Percentiles rank a stretch among this genome's conserved stretches.
Conservation (phyloP, 176 grass and related monocot species). For the Otatea glauca region DNA sequence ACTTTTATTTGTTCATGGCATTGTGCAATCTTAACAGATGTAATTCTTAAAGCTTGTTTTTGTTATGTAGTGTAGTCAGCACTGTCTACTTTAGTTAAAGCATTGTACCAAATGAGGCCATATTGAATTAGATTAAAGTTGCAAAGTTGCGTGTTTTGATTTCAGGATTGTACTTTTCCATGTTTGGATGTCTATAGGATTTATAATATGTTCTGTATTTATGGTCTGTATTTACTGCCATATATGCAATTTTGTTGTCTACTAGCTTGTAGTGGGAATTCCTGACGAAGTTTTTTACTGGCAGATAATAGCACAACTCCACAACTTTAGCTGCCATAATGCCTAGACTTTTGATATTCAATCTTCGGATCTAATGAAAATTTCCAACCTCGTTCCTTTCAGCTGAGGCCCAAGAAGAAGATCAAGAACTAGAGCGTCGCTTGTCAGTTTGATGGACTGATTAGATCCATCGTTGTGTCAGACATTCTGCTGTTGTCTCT, state of each 20-base stretch:
- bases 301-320: neutral
- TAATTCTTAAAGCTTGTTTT: neutral
- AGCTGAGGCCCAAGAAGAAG: slow-evolving; percentile 87
- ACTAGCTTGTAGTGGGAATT: neutral
- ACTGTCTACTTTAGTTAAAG: neutral
- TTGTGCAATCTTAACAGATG: neutral
- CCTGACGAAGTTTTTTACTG: neutral
- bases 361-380: neutral
- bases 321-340: too few relatives aligned
- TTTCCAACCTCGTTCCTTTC: neutral
- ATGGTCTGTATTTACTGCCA: neutral
- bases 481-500: neutral
- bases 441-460: slow-evolving; percentile 19
- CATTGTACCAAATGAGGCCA: neutral
- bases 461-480: neutral
- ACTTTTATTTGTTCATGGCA: neutral
- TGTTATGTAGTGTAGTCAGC: neutral
- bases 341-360: neutral
- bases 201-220: neutral
- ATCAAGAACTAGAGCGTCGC: slow-evolving; percentile 58
- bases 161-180: neutral
- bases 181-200: neutral
- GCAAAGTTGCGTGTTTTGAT: neutral
- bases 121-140: neutral
- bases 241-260: too few relatives aligned